Evolutionary conservation across 1,139 yeast genomes (phyloP).

Genomic region (Zygosaccharomyces pseudobailii): DNA sequence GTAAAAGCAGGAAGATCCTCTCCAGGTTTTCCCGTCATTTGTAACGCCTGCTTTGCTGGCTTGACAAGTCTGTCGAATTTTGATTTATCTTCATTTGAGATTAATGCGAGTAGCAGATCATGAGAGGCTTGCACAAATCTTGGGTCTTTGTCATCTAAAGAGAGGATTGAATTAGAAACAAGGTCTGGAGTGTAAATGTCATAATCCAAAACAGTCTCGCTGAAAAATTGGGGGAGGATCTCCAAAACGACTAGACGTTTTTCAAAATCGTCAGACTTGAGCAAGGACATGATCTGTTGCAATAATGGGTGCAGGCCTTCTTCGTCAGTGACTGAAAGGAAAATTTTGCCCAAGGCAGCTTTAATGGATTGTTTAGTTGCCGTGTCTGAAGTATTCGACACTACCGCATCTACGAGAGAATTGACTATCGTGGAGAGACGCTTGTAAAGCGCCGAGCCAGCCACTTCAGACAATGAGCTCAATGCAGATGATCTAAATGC

Average conservation of each 20-base stretch:
- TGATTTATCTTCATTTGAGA: conserved; percentile 69
- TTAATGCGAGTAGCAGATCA: conserved; percentile 59
- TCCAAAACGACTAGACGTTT: conserved; percentile 64
- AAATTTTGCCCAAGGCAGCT: conserved; percentile 59
- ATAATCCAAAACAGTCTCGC: conserved; percentile 61
- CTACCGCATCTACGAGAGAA: conserved; percentile 61
- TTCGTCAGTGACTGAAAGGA: conserved; percentile 67
- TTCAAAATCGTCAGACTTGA: conserved; percentile 68
- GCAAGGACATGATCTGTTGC: conserved; percentile 71
- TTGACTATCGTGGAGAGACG: conserved; percentile 68
- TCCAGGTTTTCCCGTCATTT: conserved; percentile 54
- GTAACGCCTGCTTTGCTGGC: conserved; percentile 72
- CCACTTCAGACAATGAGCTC: conserved; percentile 85
- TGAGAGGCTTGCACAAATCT: conserved; percentile 68
- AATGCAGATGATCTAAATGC: conserved; percentile 80
- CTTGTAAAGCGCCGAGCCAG: conserved; percentile 76
- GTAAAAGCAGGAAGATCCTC: conserved; percentile 71
- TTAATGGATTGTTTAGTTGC: conserved; percentile 42
- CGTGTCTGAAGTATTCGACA: conserved; percentile 37
- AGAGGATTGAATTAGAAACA: conserved; percentile 62
- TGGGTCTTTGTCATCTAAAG: conserved; percentile 66
- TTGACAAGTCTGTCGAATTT: conserved; percentile 69
- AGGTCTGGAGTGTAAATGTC: conserved; percentile 72
- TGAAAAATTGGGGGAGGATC: conserved; percentile 70
- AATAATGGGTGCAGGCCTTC: conserved; percentile 82